Base-by-base conservation (phyloP, 1,284 basidiomycete genomes). In the Malassezia arunalokei region DNA sequence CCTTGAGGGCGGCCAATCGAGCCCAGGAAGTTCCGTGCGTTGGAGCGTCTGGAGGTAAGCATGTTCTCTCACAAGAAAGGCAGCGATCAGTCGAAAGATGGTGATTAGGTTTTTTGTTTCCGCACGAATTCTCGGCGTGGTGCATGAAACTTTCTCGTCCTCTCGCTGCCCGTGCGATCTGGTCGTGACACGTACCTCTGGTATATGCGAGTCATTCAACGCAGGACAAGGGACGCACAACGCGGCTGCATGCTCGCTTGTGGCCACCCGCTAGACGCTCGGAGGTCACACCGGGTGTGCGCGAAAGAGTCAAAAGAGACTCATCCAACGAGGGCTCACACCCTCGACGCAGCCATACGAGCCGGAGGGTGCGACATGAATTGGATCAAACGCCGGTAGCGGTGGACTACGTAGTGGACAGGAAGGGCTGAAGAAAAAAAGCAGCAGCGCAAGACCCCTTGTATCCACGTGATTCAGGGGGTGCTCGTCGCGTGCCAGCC, bases 151-250 rank as follows among this genome's bases (percentile, higher is more conserved):
- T 79, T 54, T 62, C 38, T 59, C 47, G 41, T 51, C 42, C 40
- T 47, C 54, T 57, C 59, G 51, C 33, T 35, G 33, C 33, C 11
- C 29, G 44, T 39, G 33, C 33, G 33, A 35, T 35, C 29, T 15
- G 30, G 6, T 11, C 12, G n/a, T 20, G 6, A 29, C 17, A 54
- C 88, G 77, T 75, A 96, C 92, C 83, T 96, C 91, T 31, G 90
- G 89, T 73, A 96, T 87, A 56, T 98, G 76, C 72, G 96, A 91
- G 68, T 96, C 96, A 43, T 94, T 87, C 43, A 86, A 79, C 24
- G 84, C 83, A 55, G 96, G 92, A 14, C 2, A 20, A 35, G 28
- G 8, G 14, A 24, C n/a, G 39, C 20, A 44, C 6, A 15, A 17
- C 2, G n/a, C 9, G 40, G n/a, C n/a, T 20, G 14, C 45, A 31